Evolutionary conservation across 1,139 yeast species (phyloP).

Genomic region (Yamadazyma diospyri): DNA sequence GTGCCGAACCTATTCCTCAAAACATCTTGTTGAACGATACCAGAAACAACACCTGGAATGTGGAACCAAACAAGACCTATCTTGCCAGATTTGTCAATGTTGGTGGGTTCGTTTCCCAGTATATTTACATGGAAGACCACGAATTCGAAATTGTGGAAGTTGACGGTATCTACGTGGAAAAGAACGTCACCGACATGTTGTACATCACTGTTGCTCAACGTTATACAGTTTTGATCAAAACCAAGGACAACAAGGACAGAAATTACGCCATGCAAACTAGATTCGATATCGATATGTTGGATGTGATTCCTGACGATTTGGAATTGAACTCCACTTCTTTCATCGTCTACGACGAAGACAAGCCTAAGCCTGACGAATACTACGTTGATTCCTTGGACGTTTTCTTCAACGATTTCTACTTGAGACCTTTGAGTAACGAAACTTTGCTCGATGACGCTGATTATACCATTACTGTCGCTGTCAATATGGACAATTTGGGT

Average conservation of each 20-base stretch:
- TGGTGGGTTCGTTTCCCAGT: conserved; percentile 74
- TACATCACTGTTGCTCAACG: conserved; percentile 74
- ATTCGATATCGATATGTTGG: conserved; percentile 66
- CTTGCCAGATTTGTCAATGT: conserved; percentile 59
- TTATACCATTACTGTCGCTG: conserved; percentile 52
- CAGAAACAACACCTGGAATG: conserved; percentile 52
- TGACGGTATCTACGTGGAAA: conserved; percentile 67
- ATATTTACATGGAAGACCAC: conserved; percentile 64
- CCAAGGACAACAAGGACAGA: conserved; percentile 42
- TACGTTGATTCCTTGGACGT: conserved; percentile 18
- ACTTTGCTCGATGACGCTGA: conserved; percentile 55
- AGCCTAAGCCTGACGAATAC: conserved; percentile 24
- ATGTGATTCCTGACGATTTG: conserved; percentile 53
- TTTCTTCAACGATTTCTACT: conserved; percentile 54
- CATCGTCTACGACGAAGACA: conserved; percentile 43
- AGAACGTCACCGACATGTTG: conserved; percentile 51
- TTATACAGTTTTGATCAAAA: conserved; percentile 55
- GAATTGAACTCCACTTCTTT: conserved; percentile 52
- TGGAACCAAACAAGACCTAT: conserved; percentile 61
- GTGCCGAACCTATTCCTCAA: conserved; percentile 79
- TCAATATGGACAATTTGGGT: conserved; percentile 64
- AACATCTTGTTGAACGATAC: conserved; percentile 63
- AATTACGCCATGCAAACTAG: conserved; percentile 63
- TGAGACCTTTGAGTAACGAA: conserved; percentile 43
- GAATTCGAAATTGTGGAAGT: conserved; percentile 65